Conservation (phyloP, 495 filamentous ascomycete species). For the Neurospora sp. region DNA sequence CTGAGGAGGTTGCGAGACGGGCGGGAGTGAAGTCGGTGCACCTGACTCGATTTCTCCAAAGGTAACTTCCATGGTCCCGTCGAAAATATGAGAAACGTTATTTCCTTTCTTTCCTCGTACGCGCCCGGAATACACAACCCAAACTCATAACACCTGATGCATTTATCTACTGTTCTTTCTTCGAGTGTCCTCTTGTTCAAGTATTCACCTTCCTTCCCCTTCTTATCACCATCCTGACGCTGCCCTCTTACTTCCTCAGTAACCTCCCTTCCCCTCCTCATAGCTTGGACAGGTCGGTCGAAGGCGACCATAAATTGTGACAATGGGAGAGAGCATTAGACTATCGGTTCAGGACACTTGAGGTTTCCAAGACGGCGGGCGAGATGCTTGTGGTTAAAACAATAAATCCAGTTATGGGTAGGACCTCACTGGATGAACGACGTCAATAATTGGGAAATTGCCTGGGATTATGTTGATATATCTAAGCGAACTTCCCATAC, state of each 20-base stretch:
- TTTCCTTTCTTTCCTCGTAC: neutral
- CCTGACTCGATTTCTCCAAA: neutral
- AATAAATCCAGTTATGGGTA: neutral
- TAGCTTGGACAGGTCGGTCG: neutral
- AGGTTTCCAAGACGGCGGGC: neutral
- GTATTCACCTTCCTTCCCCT: neutral
- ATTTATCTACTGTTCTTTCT: neutral
- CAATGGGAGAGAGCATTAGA: no score
- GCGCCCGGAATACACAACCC: neutral
- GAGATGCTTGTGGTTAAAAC: neutral
- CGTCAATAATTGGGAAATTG: neutral
- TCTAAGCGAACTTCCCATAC: neutral
- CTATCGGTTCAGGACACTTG: no score
- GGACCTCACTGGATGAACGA: neutral
- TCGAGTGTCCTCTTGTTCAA: neutral
- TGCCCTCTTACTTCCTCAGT: neutral
- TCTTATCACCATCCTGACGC: neutral
- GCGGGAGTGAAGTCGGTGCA: neutral
- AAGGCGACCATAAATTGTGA: neutral
- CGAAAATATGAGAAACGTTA: neutral
- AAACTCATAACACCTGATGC: neutral
- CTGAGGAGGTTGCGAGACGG: neutral
- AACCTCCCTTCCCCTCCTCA: neutral
- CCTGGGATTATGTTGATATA: neutral
- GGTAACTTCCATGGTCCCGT: neutral